Percentiles rank a stretch among this genome's conserved stretches.
Evolutionary conservation across 2,329 filamentous ascomycete genomes (phyloP).

Genomic region (Didymella keratinophila): DNA sequence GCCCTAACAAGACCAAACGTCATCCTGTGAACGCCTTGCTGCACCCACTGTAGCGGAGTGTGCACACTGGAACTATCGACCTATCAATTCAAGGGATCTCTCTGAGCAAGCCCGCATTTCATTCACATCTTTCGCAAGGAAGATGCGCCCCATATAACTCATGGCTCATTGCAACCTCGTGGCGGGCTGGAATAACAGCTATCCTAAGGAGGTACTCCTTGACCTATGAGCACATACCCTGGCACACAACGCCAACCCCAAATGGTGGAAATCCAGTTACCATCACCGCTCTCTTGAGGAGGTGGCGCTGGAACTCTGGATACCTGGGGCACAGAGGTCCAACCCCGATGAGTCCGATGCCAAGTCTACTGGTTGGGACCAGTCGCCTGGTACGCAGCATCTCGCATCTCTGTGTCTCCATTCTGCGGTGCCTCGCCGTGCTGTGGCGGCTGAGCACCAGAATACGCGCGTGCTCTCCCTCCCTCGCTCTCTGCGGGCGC

Average conservation of each 20-base stretch:
- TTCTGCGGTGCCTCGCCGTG: constrained; percentile 43
- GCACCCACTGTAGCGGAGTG: neutral
- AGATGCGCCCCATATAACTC: neutral
- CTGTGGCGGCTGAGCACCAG: constrained; percentile 34
- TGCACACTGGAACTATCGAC: neutral
- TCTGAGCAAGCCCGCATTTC: neutral
- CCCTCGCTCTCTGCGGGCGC: constrained; percentile 33
- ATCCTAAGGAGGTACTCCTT: neutral
- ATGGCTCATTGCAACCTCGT: neutral
- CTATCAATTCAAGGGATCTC: neutral
- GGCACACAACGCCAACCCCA: too few relatives aligned
- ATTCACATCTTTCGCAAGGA: neutral
- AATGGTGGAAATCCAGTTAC: too few relatives aligned
- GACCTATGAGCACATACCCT: neutral
- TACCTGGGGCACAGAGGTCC: too few relatives aligned
- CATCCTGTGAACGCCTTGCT: constrained; percentile 10
- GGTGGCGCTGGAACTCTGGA: too few relatives aligned
- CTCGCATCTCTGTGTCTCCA: constrained; percentile 54
- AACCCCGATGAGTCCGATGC: neutral
- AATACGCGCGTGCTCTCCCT: constrained; percentile 39
- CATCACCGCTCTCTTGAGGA: too few relatives aligned
- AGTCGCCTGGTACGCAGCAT: constrained; percentile 50
- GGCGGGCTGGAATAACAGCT: neutral
- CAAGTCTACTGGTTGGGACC: constrained; percentile 40
- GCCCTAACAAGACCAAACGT: neutral